Evolutionary conservation across 106 monocot genomes (phyloP).

Genomic region (Phalaenopsis aphrodite): DNA sequence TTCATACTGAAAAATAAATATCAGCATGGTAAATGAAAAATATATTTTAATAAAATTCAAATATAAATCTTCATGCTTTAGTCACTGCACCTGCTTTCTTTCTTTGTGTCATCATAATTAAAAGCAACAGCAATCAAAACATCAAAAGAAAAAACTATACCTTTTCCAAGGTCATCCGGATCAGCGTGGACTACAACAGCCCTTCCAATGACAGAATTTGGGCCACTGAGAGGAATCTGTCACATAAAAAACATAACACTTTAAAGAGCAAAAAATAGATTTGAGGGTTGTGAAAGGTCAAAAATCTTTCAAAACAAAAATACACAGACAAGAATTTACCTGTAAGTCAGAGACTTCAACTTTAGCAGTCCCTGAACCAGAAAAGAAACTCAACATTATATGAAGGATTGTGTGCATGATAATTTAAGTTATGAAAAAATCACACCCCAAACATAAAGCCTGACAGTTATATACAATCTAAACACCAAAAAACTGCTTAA

Average conservation of each 20-base stretch:
- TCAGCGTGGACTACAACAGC: conserved; percentile 80
- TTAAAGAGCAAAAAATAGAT: background rate
- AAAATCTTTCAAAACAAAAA: background rate
- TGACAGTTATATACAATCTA: background rate
- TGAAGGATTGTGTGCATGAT: background rate
- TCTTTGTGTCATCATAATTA: background rate
- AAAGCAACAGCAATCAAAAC: background rate
- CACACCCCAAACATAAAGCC: background rate
- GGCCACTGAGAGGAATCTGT: conserved; percentile 66
- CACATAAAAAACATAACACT: background rate
- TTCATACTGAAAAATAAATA: background rate
- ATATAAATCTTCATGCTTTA: background rate
- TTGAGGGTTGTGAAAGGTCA: background rate
- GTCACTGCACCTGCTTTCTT: background rate
- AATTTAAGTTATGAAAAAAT: background rate
- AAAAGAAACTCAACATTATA: background rate
- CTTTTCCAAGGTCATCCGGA: conserved; percentile 79
- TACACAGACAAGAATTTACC: conserved; percentile 15
- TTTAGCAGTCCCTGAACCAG: conserved; percentile 29
- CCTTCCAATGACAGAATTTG: conserved; percentile 63
- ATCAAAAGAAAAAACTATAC: conserved; percentile 23
- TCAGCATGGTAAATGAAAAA: background rate
- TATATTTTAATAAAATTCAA: background rate
- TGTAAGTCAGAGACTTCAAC: conserved; percentile 25
- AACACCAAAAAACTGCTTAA: background rate